phyloP scores from a whole-genome alignment of 2,329 filamentous ascomycete genomes.

The Ophiostoma triangulosporum region DNA sequence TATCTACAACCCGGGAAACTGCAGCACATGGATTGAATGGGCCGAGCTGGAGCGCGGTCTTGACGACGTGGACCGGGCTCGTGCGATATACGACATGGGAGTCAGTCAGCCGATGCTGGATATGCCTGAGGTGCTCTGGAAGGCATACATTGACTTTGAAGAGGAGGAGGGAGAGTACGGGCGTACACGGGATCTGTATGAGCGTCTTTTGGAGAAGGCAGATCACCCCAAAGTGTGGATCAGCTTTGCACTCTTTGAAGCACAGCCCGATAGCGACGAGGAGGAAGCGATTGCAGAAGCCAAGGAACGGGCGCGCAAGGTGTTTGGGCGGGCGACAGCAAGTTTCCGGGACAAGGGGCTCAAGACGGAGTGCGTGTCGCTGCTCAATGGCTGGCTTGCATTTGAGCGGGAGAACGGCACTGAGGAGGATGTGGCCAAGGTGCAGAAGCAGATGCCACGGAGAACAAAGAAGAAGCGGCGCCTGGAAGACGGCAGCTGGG shows the following conservation, averaged over 20 bases:
- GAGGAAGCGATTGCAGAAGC: constrained; percentile 67
- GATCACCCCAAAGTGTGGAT: constrained; percentile 99
- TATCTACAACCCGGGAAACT: constrained; percentile 81
- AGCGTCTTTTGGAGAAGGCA: constrained; percentile 85
- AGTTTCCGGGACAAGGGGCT: constrained; percentile 80
- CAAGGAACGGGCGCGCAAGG: constrained; percentile 63
- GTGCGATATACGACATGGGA: constrained; percentile 86
- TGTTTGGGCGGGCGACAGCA: constrained; percentile 78
- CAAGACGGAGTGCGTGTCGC: constrained; percentile 83
- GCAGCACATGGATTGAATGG: constrained; percentile 91
- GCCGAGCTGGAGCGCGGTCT: constrained; percentile 84
- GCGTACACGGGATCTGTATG: constrained; percentile 67
- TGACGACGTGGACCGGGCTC: constrained; percentile 74
- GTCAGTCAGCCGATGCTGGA: constrained; percentile 72
- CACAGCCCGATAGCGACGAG: constrained; percentile 62
- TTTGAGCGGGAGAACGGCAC: constrained; percentile 82
- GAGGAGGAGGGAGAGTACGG: constrained; percentile 91
- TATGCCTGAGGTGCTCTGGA: constrained; percentile 97
- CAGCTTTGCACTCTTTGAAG: constrained; percentile 95
- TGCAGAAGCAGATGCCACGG: constrained; percentile 88
- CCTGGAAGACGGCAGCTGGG: constrained; percentile 83
- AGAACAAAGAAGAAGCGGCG: constrained; percentile 84
- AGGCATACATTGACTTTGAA: constrained; percentile 97
- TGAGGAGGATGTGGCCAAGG: constrained; percentile 59
- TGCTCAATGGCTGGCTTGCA: constrained; percentile 83